These are phyloP conservation scores for Moelleriella libera DNA, from an alignment of 2,329 filamentous ascomycete species.

Conservation along the genomic window DNA sequence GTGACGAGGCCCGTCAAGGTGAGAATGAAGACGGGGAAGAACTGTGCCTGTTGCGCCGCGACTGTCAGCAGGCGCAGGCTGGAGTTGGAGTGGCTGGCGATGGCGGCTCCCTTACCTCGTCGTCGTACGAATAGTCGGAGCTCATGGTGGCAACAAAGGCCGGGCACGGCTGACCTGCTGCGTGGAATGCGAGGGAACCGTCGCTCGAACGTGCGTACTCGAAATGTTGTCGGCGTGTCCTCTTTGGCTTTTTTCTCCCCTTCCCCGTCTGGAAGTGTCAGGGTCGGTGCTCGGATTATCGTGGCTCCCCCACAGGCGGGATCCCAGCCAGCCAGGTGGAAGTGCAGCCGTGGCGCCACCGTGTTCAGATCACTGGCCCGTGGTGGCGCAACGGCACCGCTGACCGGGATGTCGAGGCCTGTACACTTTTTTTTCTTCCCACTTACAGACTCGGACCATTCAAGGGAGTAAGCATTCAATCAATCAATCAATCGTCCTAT, in stretches of 20 bases:
- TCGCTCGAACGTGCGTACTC: no score
- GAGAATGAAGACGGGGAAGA: slow-evolving; percentile 98
- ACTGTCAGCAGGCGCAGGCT: background rate
- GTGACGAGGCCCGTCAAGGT: slow-evolving; percentile 81
- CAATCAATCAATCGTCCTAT: no score
- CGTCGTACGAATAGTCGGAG: slow-evolving; percentile 96
- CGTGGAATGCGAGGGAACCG: no score
- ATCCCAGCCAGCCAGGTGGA: background rate
- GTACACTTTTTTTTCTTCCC: no score
- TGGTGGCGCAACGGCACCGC: slow-evolving; percentile 1
- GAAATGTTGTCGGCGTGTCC: no score
- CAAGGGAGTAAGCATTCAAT: no score
- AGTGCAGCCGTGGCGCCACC: slow-evolving; percentile 12
- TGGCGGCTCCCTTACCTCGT: slow-evolving; percentile 44
- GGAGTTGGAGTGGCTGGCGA: background rate
- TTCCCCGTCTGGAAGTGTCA: no score
- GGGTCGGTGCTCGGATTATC: background rate
- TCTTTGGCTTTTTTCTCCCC: no score
- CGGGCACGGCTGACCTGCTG: slow-evolving; percentile 20
- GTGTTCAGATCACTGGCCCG: slow-evolving; percentile 13
- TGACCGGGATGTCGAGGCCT: background rate
- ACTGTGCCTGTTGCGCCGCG: slow-evolving; percentile 54
- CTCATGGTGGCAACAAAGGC: slow-evolving; percentile 48
- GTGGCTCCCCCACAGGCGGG: background rate
- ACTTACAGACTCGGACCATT: no score